Evolutionary conservation across 352 stramenopile species (phyloP), one percentile per base, ranked within the genome.

Genomic region (Globisporangium ultimum): DNA sequence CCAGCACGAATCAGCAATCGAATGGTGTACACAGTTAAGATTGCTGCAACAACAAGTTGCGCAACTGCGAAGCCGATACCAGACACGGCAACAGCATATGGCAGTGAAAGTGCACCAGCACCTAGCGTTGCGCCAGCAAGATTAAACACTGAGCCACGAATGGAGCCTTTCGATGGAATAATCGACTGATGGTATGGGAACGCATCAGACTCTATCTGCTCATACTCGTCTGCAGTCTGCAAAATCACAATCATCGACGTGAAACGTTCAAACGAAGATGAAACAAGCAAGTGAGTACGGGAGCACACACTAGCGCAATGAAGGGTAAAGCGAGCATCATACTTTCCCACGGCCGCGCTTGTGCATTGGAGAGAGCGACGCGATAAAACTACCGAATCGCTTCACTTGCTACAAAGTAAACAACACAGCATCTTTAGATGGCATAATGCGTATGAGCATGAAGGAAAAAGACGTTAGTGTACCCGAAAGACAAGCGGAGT

Each of bases 101-200:
- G 84, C 49, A 94, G 66, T 21, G 82, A 92, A 9, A 94, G 68
- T 40, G 84, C 84, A 18, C 84, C 84, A 14, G 84, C 84, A 12
- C 84, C 84, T 12, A 94, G 75, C 34, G 84, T 94, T 41, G 84
- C 84, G 22, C 84, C 81, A n/a, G 79, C 79, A 15, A 94, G 67
- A 67, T 94, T 94, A 48, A 94, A 94, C 17, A 94, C 78, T 3
- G 84, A 94, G 53, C 84, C 84, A 17, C 82, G 82, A 67, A 94
- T 88, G 10, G 84, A 94, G 8, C 84, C 82, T 58, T 89, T 91
- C 6, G 84, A 87, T 42, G 84, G 84, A 58, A 92, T 87, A 49
- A 91, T 73, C 36, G 80, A 88, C 68, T 88, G 78, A 64, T 92
- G 82, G 49, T 91, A 86, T 45, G 80, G 71, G 53, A 89, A 93